A percentile compares a stretch with the other conserved stretches of the same genome.
Conservation (phyloP, 2,329 filamentous ascomycete species). For the Fusarium denticulatum region DNA sequence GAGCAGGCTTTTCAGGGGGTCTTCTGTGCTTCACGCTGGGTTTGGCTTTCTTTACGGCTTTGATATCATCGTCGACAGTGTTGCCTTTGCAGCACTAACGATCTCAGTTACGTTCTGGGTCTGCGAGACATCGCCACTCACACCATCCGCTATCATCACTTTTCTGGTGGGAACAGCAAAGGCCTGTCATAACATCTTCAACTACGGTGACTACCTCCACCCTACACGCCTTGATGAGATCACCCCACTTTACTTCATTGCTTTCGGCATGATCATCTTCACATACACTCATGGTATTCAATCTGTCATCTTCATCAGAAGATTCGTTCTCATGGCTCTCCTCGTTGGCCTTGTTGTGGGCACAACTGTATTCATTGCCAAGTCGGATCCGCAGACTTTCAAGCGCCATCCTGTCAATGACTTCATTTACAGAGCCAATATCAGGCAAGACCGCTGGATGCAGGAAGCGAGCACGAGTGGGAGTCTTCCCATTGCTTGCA, state of each 20-base stretch:
- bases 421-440: slow-evolving; percentile 59
- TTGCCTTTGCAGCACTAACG: slow-evolving; percentile 56
- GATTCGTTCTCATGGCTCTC: slow-evolving; percentile 52
- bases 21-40: slow-evolving; percentile 40
- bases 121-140: slow-evolving; percentile 57
- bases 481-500: slow-evolving; percentile 57
- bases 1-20: slow-evolving; percentile 44
- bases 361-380: slow-evolving; percentile 50
- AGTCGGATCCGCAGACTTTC: slow-evolving; percentile 46
- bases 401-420: slow-evolving; percentile 58
- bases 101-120: slow-evolving; percentile 58
- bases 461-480: slow-evolving; percentile 58
- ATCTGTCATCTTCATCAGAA: slow-evolving; percentile 55
- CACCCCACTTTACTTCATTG: slow-evolving; percentile 52
- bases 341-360: slow-evolving; percentile 51
- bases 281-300: slow-evolving; percentile 56
- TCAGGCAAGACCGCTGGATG: slow-evolving; percentile 61
- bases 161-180: slow-evolving; percentile 54
- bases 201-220: slow-evolving; percentile 59
- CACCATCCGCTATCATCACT: slow-evolving; percentile 55
- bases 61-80: slow-evolving; percentile 60
- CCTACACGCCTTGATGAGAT: slow-evolving; percentile 50
- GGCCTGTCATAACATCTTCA: slow-evolving; percentile 49
- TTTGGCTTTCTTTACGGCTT: slow-evolving; percentile 59
- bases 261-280: slow-evolving; percentile 55